Conservation (phyloP, 805 yeast genomes). For the Saturnispora bothae region DNA sequence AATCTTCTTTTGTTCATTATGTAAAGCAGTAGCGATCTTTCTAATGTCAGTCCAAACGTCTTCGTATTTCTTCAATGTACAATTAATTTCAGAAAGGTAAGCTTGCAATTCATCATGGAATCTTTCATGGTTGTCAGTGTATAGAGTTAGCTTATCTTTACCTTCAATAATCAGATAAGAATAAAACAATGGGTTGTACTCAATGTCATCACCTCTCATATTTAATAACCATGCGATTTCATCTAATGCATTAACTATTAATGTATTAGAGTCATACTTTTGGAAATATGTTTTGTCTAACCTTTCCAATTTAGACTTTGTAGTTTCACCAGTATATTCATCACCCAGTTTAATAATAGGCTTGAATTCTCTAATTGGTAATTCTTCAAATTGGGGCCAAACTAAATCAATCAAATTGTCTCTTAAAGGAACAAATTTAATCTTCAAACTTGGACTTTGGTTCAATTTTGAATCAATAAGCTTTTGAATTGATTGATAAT, state of each 20-base stretch:
- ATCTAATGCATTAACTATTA: constrained; percentile 49
- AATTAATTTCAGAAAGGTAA: constrained; percentile 34
- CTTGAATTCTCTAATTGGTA: constrained; percentile 46
- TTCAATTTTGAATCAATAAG: constrained; percentile 24
- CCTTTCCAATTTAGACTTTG: constrained; percentile 44
- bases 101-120: constrained; percentile 25
- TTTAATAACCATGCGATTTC: constrained; percentile 89
- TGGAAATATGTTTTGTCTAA: constrained; percentile 29
- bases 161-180: constrained; percentile 38
- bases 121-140: constrained; percentile 31
- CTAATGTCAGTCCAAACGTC: constrained; percentile 36
- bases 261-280: constrained; percentile 19
- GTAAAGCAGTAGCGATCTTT: constrained; percentile 24
- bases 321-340: constrained; percentile 56
- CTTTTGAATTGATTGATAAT: constrained; percentile 25
- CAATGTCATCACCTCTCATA: constrained; percentile 50
- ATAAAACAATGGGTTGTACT: constrained; percentile 45
- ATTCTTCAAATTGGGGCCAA: constrained; percentile 46
- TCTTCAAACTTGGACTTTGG: constrained; percentile 23
- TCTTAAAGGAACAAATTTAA: constrained; percentile 34
- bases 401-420: constrained; percentile 40
- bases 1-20: constrained; percentile 21
- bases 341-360: constrained; percentile 40
- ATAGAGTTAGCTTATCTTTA: constrained; percentile 28
- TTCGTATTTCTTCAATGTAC: constrained; percentile 35